Conservation (phyloP, 2,329 filamentous ascomycete genomes). For the Fusarium sp. region DNA sequence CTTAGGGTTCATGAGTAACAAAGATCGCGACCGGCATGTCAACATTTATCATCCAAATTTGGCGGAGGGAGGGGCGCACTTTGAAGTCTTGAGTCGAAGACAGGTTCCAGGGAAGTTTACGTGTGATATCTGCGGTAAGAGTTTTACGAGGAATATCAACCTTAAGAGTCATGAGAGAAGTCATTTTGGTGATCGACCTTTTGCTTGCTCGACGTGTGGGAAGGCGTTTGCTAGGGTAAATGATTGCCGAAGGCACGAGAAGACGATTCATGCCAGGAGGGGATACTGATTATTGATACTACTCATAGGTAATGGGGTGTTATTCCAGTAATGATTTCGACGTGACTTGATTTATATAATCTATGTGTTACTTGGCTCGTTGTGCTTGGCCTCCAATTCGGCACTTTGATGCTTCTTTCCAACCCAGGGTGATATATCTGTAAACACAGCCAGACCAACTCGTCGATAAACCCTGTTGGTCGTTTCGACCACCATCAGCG, state of each 20-base stretch:
- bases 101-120: neutral
- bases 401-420: fast-evolving
- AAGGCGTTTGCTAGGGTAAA: neutral
- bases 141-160: neutral
- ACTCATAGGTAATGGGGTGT: too few relatives aligned
- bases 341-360: neutral
- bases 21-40: neutral
- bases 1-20: neutral
- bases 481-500: neutral
- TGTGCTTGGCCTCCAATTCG: neutral
- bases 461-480: fast-evolving
- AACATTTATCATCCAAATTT: neutral
- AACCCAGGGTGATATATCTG: neutral
- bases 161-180: constrained; percentile 9
- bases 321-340: too few relatives aligned
- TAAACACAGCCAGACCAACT: fast-evolving
- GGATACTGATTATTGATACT: neutral
- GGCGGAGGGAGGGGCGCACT: fast-evolving
- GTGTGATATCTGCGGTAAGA: neutral
- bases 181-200: constrained; percentile 10
- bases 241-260: constrained; percentile 25
- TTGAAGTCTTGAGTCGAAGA: neutral
- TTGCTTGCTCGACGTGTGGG: neutral
- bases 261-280: constrained; percentile 4
- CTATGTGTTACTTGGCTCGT: neutral